These are phyloP conservation scores for Drosera spatulata DNA, from an alignment of 179 eudicot species.

Conservation along the genomic window DNA sequence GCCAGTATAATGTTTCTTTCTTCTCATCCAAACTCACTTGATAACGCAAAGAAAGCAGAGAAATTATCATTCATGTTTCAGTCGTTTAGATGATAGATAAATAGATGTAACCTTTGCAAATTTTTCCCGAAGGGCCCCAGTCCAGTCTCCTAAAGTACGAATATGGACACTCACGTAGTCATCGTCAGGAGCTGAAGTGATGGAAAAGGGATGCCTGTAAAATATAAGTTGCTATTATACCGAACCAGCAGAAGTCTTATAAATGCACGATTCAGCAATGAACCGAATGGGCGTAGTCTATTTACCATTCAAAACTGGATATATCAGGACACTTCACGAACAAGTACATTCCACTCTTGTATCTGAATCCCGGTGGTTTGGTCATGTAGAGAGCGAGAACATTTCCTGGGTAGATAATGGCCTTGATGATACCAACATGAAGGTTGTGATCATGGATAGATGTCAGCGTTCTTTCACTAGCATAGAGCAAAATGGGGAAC, in stretches of 20 bases:
- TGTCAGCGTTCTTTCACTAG: constrained; percentile 61
- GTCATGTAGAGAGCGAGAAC: constrained; percentile 86
- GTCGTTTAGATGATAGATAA: background rate
- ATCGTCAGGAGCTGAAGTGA: constrained; percentile 94
- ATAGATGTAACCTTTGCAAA: constrained; percentile 47
- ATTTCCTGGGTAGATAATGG: constrained; percentile 71
- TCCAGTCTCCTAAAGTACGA: constrained; percentile 91
- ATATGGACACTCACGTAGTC: constrained; percentile 85
- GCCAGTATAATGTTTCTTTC: too few relatives aligned
- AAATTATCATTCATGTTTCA: background rate
- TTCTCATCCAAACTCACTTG: too few relatives aligned
- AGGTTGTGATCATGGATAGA: constrained; percentile 43
- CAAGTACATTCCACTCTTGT: constrained; percentile 97
- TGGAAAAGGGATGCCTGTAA: constrained; percentile 94
- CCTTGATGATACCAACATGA: constrained; percentile 63
- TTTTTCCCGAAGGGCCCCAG: constrained; percentile 47
- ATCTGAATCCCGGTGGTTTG: constrained; percentile 73
- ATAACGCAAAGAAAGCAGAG: too few relatives aligned
- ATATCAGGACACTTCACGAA: constrained; percentile 89
- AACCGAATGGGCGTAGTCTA: background rate
- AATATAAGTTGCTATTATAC: background rate
- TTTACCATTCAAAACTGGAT: constrained; percentile 84
- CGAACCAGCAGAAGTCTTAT: too few relatives aligned
- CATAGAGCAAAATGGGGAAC: constrained; percentile 50
- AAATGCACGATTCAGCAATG: background rate